Evolutionary conservation across 73 alveolate genomes (phyloP).

Genomic region (Tetrahymena malaccensis): DNA sequence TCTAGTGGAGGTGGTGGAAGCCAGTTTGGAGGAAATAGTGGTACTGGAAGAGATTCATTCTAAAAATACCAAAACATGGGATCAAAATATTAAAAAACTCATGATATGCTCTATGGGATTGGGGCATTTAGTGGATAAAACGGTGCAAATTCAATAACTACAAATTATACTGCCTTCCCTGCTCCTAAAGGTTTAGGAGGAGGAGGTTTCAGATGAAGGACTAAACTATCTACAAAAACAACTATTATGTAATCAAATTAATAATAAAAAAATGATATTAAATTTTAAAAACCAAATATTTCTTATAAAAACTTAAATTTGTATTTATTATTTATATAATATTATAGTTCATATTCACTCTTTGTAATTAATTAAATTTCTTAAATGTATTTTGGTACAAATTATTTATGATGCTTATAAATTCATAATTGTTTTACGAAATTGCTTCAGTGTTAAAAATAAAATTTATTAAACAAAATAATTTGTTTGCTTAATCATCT

Average conservation of each 20-base stretch:
- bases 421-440: too few species aligned
- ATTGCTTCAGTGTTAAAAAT: too few species aligned
- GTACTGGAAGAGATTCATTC: neutral
- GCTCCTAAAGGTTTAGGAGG: neutral
- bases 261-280: neutral
- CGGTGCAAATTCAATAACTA: neutral
- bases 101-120: neutral
- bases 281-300: too few species aligned
- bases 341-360: too few species aligned
- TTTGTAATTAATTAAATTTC: too few species aligned
- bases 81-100: neutral
- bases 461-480: too few species aligned
- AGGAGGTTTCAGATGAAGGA: neutral
- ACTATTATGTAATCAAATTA: neutral
- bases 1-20: slow-evolving; percentile 1
- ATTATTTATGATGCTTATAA: too few species aligned
- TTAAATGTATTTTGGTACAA: too few species aligned
- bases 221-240: too few species aligned
- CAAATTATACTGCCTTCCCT: neutral
- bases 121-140: neutral
- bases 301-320: too few species aligned
- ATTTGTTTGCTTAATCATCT: too few species aligned
- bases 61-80: neutral
- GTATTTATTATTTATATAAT: too few species aligned
- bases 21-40: neutral